Evolutionary conservation across 2,329 filamentous ascomycete species (phyloP).

Genomic region (Bimuria novae-zelandiae): DNA sequence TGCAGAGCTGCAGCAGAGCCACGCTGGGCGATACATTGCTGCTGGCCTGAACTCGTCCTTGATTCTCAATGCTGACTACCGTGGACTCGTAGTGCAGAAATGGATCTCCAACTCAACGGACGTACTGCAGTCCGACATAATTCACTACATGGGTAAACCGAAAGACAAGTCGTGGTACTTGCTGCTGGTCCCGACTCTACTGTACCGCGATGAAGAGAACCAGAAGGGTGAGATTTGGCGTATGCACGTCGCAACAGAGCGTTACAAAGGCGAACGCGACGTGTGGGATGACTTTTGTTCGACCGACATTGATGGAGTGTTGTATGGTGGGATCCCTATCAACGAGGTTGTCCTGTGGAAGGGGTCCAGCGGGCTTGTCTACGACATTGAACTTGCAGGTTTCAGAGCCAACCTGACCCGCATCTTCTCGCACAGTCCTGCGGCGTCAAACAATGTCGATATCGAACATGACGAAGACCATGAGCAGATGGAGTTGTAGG

Average conservation of each 20-base stretch:
- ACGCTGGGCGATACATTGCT: constrained; percentile 34
- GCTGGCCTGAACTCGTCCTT: constrained; percentile 34
- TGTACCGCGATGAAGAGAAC: constrained; percentile 31
- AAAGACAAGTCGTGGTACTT: constrained; percentile 16
- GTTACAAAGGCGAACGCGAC: constrained; percentile 8
- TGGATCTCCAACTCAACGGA: constrained; percentile 40
- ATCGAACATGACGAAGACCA: not conserved
- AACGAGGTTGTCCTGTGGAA: constrained; percentile 47
- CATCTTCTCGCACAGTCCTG: constrained; percentile 5
- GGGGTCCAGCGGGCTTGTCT: constrained; percentile 17
- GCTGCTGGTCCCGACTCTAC: constrained; percentile 32
- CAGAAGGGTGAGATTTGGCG: constrained; percentile 45
- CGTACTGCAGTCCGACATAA: constrained; percentile 17
- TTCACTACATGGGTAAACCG: not conserved
- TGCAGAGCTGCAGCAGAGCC: constrained; percentile 29
- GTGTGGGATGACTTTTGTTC: constrained; percentile 46
- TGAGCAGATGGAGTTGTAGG: constrained; percentile 5
- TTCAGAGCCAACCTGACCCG: constrained; percentile 37
- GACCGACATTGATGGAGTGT: constrained; percentile 34
- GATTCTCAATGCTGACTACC: constrained; percentile 30
- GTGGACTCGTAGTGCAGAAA: constrained; percentile 31
- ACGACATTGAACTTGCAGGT: constrained; percentile 37
- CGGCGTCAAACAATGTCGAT: not conserved
- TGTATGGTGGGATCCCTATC: constrained; percentile 40
- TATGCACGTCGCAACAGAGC: constrained; percentile 23